phyloP scores from a whole-genome alignment of 148 eudicot genomes.

The Camellia japonica region DNA sequence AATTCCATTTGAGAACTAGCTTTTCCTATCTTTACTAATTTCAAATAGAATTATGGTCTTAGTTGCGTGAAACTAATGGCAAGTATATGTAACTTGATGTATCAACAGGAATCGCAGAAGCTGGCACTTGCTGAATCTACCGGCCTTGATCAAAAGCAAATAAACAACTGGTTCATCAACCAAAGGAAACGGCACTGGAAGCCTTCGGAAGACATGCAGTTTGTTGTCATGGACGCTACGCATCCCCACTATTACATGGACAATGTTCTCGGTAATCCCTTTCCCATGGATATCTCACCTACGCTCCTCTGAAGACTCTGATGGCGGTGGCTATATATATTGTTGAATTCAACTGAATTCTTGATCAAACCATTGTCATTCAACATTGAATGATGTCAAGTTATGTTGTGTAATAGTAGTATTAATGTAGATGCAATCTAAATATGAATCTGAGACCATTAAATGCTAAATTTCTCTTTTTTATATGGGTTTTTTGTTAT shows the following conservation, averaged over 20 bases:
- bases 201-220: constrained; percentile 94
- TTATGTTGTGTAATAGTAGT: background rate
- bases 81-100: background rate
- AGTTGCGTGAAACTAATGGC: background rate
- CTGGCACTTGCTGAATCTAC: constrained; percentile 84
- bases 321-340: background rate
- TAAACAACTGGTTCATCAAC: constrained; percentile 98
- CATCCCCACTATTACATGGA: constrained; percentile 61
- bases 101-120: constrained; percentile 83
- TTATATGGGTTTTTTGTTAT: background rate
- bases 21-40: background rate
- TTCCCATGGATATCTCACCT: constrained; percentile 75
- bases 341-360: background rate
- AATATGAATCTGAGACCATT: background rate
- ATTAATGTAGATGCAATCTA: background rate
- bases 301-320: constrained; percentile 43
- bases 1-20: too few species aligned
- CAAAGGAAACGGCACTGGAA: constrained; percentile 98
- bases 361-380: background rate
- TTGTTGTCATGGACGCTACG: constrained; percentile 63
- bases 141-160: constrained; percentile 91
- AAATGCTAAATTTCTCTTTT: background rate
- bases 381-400: background rate
- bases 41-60: background rate
- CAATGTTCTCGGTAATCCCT: constrained; percentile 64